These are phyloP conservation scores for Ambispora gerdemannii DNA, from an alignment of 192 early-diverging fungal species.

Conservation along the genomic window DNA sequence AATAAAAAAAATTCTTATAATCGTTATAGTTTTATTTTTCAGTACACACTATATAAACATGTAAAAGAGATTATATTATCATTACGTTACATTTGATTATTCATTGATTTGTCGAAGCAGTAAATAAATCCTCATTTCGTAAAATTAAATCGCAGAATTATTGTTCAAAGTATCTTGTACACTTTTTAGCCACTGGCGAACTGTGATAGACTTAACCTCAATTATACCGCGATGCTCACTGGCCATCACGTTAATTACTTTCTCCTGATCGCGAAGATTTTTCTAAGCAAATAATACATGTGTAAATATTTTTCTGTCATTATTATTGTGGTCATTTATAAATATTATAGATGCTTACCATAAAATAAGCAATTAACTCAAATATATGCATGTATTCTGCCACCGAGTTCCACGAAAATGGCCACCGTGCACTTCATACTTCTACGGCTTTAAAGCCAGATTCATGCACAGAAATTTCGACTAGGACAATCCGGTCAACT, in stretches of 20 bases:
- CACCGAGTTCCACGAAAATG: slow-evolving; percentile 19
- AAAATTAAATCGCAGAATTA: background rate
- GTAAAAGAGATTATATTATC: background rate
- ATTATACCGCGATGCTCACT: slow-evolving; percentile 7
- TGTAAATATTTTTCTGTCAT: slow-evolving; percentile 6
- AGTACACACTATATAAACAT: slow-evolving; percentile 2
- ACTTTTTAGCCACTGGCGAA: slow-evolving; percentile 21
- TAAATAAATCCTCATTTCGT: background rate
- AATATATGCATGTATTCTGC: background rate
- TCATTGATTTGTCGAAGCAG: no score
- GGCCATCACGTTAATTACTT: slow-evolving; percentile 1
- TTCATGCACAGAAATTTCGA: slow-evolving; percentile 14
- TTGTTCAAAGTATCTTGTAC: slow-evolving; percentile 2
- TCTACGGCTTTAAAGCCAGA: slow-evolving; percentile 15
- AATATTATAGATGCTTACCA: no score
- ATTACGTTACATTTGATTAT: no score
- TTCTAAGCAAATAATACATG: slow-evolving; percentile 21
- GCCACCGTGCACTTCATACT: slow-evolving; percentile 18
- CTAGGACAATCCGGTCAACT: slow-evolving; percentile 16
- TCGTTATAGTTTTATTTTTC: slow-evolving; percentile 9
- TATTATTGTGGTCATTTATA: slow-evolving; percentile 4
- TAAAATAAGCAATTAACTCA: slow-evolving; percentile 20
- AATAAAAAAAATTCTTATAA: slow-evolving; percentile 12
- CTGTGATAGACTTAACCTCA: slow-evolving; percentile 23
- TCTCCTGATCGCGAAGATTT: slow-evolving; percentile 12